phyloP scores from a whole-genome alignment of 805 yeast genomes.

The Candida sanyiensis region DNA sequence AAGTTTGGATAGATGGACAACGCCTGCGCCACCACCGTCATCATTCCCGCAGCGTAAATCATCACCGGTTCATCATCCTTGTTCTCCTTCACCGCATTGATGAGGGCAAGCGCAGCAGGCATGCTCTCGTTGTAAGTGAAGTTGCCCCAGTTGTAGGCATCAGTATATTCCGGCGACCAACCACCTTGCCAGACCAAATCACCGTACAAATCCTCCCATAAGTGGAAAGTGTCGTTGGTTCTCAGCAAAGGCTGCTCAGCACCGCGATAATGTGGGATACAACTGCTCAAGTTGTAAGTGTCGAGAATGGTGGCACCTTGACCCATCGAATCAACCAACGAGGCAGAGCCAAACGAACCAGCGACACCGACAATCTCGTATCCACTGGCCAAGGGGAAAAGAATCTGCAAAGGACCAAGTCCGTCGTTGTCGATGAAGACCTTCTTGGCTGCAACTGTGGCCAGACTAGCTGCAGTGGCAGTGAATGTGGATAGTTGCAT shows the following conservation, averaged over 20 bases:
- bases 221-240: conserved; percentile 35
- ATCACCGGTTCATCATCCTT: conserved; percentile 31
- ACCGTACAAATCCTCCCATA: conserved; percentile 35
- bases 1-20: conserved; percentile 34
- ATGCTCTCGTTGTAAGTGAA: conserved; percentile 25
- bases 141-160: conserved; percentile 30
- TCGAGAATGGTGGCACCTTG: conserved; percentile 27
- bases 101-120: conserved; percentile 37
- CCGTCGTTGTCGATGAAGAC: conserved; percentile 41
- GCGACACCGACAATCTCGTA: conserved; percentile 37
- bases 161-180: conserved; percentile 29
- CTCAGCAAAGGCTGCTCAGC: conserved; percentile 35
- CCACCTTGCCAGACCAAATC: conserved; percentile 39
- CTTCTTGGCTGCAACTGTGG: conserved; percentile 30
- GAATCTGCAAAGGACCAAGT: conserved; percentile 31
- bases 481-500: too few relatives aligned
- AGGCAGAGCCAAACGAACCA: conserved; percentile 34
- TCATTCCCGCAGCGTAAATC: conserved; percentile 36
- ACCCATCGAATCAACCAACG: conserved; percentile 37
- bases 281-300: conserved; percentile 31
- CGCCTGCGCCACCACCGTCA: conserved; percentile 44
- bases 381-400: conserved; percentile 35
- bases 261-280: conserved; percentile 35
- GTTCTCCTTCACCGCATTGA: conserved; percentile 35
- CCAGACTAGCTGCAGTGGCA: too few relatives aligned